Evolutionary conservation across 495 filamentous ascomycete genomes (phyloP), one percentile per base, ranked within the genome.

Genomic region (Margaritispora aquatica): DNA sequence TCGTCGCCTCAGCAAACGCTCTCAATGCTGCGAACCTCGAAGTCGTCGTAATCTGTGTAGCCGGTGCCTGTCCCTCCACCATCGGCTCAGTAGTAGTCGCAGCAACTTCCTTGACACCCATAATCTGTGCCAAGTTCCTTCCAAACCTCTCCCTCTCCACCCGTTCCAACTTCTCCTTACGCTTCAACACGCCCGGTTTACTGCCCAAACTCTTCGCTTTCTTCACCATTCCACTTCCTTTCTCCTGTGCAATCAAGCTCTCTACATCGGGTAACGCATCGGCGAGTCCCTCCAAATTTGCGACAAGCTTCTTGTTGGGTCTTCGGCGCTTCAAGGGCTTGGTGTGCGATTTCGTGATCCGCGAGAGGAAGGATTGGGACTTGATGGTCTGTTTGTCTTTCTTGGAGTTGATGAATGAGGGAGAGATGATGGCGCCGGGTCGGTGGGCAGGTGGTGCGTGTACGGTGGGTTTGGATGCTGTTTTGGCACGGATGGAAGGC

Each of bases 141-240:
- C 80, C 84, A 67, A 96, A 96, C 58, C 92, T 77, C 71, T 90
- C 84, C 68, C 87, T 83, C 79, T 97, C 93, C 62, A 77, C 71
- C 70, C 74, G 81, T 53, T 95, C 87, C 26, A 96, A 41, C 70
- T 81, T 84, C 70, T 91, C 89, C 73, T 87, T 92, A 63, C 83
- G 78, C 80, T 91, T 96, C 75, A 89, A 76, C 15, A 90, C 89
- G 0, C 93, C 92, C 0, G 88, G 89, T 52, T 85, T 73, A 54
- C 78, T 82, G 67, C 80, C 85, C 56, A 97, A 63, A 48, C 84
- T 89, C 73, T 84, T 86, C 46, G 86, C 84, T 58, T 82, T 77
- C 53, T 89, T 80, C 75, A 31, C 63, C n/a, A 62, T 63, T 11
- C 57, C 66, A 8, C 50, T 49, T 15, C 19, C 49, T 48, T 77